Base-by-base conservation (phyloP, 805 yeast genomes). In the Monosporozyma unispora region DNA sequence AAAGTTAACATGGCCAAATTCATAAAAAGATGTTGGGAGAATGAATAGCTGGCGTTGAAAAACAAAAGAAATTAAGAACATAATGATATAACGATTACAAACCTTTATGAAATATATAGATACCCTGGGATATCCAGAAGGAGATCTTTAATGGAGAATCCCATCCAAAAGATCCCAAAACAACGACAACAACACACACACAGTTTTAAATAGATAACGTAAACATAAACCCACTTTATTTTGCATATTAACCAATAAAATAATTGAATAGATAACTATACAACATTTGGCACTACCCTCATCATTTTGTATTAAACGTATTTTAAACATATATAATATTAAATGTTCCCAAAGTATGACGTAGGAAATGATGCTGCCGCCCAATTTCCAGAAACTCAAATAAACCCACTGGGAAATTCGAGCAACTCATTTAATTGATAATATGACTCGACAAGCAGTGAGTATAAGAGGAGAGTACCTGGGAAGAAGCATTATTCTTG, bases 1-100 rank as follows among this genome's bases (percentile, higher is more conserved):
- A 73, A 70, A 46, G 95, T 91, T 14, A 78, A 81, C 56, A 91
- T 93, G 98, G 95, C 79, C 54, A 82, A 80, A 66, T 86, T 93
- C 65, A 87, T 93, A 18, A 70, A 71, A 51, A 79, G 80, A 54
- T 81, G 89, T 50, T 86, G 95, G 91, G 79, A 63, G 28, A 28
- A 9, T 16, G 39, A 35, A 35, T 31, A 31, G 16, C n/a, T n/a
- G n/a, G n/a, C n/a, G n/a, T 25, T 25, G 8, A 5, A 12, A 12
- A 16, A 12, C 14, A 6, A 14, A 31, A 16, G 16, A 31, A 14
- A 31, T 5, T 25, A 25, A 25, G 27, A 31, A 31, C 16, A 31
- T 31, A 31, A 31, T 31, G 35, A 31, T n/a, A 31, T 31, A 31
- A 31, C 35, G 35, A 31, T 14, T 14, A 31, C 16, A 31, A 18